Evolutionary conservation across 805 yeast species (phyloP).

Genomic region (Barnettozyma botsteinii): DNA sequence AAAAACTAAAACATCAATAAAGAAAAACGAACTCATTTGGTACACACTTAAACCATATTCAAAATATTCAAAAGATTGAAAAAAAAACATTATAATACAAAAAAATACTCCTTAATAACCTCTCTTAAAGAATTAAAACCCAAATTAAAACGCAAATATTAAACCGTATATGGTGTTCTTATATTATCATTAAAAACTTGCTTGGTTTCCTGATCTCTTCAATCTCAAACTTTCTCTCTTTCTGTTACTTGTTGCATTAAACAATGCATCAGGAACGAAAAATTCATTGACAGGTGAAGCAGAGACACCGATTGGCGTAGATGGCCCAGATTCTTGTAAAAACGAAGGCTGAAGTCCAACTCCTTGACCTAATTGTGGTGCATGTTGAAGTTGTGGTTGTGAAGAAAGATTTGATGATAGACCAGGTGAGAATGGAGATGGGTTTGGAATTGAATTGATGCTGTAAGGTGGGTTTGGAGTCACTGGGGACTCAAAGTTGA

Average conservation of each 20-base stretch:
- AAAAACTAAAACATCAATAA: no score
- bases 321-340: conserved; percentile 11
- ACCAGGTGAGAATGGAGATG: background rate
- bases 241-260: conserved; percentile 43
- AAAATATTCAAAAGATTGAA: no score
- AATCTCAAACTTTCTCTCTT: conserved; percentile 47
- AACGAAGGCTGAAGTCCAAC: conserved; percentile 19
- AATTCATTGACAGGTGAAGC: conserved; percentile 10
- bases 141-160: background rate
- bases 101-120: no score
- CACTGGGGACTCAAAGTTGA: conserved; percentile 22
- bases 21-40: no score
- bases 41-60: no score
- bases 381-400: background rate
- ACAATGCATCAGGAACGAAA: conserved; percentile 22
- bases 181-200: conserved; percentile 8
- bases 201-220: conserved; percentile 34
- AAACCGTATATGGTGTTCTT: no score
- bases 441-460: background rate
- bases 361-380: background rate
- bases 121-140: no score
- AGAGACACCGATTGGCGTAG: background rate
- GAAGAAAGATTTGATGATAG: background rate
- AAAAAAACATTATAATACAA: no score
- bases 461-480: conserved; percentile 4